These are phyloP conservation scores for Dothistroma septosporum DNA, from an alignment of 2,329 filamentous ascomycete species.

Conservation along the genomic window DNA sequence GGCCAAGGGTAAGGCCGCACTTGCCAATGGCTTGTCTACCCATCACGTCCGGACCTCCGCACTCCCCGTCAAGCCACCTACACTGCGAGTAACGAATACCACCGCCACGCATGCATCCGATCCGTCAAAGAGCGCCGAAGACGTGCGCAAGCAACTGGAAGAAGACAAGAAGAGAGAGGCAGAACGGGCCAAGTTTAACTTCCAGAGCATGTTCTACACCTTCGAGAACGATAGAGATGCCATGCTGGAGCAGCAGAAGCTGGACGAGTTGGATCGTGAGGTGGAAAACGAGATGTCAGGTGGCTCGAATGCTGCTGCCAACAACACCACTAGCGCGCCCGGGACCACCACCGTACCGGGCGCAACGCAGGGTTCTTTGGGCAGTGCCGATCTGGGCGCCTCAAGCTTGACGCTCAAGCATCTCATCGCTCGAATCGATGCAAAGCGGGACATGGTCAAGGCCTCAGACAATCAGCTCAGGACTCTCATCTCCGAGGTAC, in stretches of 20 bases:
- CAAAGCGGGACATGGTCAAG: slow-evolving; percentile 82
- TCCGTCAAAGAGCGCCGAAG: slow-evolving; percentile 69
- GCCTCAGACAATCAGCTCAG: slow-evolving; percentile 91
- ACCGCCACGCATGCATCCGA: slow-evolving; percentile 51
- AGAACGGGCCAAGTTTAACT: slow-evolving; percentile 82
- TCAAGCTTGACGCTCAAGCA: slow-evolving; percentile 96
- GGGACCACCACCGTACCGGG: slow-evolving; percentile 46
- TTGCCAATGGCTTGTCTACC: slow-evolving; percentile 55
- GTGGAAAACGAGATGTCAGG: slow-evolving; percentile 91
- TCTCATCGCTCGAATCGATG: slow-evolving; percentile 90
- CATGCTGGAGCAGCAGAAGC: slow-evolving; percentile 94
- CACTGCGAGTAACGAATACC: slow-evolving; percentile 49
- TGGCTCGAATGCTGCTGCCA: slow-evolving; percentile 43
- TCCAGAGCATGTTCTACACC: slow-evolving; percentile 91
- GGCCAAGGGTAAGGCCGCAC: slow-evolving; percentile 51
- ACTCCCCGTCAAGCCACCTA: slow-evolving; percentile 58
- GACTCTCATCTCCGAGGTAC: slow-evolving; percentile 90
- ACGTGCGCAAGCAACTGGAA: slow-evolving; percentile 88
- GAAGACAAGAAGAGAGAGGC: slow-evolving; percentile 88
- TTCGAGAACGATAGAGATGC: slow-evolving; percentile 91
- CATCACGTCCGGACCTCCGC: slow-evolving; percentile 67
- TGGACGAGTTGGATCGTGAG: slow-evolving; percentile 94
- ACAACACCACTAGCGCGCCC: slow-evolving; percentile 52
- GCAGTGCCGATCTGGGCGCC: slow-evolving; percentile 88
- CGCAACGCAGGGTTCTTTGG: slow-evolving; percentile 80